Evolutionary conservation across 2,329 filamentous ascomycete species (phyloP), one percentile per base, ranked within the genome.

Genomic region (Colletotrichum limetticola): DNA sequence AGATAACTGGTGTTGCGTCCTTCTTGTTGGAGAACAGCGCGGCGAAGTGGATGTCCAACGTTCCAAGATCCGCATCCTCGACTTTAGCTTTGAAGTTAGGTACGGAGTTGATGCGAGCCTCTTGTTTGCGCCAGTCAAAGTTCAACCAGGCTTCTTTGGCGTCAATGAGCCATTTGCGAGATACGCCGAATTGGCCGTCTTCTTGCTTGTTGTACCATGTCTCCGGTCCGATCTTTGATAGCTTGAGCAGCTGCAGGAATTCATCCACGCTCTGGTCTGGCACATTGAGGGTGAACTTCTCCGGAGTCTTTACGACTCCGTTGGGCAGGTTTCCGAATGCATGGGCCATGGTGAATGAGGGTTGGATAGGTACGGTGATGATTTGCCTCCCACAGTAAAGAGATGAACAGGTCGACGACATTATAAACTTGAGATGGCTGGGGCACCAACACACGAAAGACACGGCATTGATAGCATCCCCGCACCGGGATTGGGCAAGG

Each of bases 11-110:
- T 1, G 87, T 81, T 0, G 89, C 89, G 72, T 86, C 83, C 1
- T 78, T 55, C 22, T 84, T 85, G 52, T 82, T 75, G 0, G 89
- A 90, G 78, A 91, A 91, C 0, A 91, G 80, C 0, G 84, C 89
- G 1, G 83, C 78, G 76, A 91, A 91, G 76, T 91, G 88, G 53
- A 91, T 80, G 4, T 82, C 77, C 68, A 85, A 81, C 1, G 75
- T 76, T 12, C 77, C 75, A 9, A 75, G 71, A 3, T 83, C 79
- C 5, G 79, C 78, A 42, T 86, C 83, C 2, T 81, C 76, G 56
- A 88, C 80, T 0, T 77, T 70, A 0, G 81, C 77, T 22, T 80
- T 86, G 81, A 84, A 89, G 77, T 88, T 86, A 0, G 86, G 86
- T 63, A 86, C 84, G 4, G 80, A 81, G 78, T 89, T 89, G 78